Conservation (phyloP, 2,329 filamentous ascomycete species). For the Claviceps spartinae region DNA sequence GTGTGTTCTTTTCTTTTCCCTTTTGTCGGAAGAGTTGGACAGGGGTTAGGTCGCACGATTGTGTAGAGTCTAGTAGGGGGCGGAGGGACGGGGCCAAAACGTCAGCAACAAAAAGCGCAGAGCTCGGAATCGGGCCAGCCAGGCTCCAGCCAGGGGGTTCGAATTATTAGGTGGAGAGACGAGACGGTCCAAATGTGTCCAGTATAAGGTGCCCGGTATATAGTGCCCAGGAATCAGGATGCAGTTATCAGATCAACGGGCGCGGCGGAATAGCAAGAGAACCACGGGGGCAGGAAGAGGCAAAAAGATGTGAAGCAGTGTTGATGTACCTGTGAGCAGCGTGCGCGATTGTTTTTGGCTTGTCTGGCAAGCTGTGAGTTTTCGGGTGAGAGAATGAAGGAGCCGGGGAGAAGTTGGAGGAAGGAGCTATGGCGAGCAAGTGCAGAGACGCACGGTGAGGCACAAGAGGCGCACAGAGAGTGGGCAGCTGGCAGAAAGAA, state of each 20-base stretch:
- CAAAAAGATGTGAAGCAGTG: constrained; percentile 2
- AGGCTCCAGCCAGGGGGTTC: background rate
- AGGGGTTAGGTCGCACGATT: constrained; percentile 5
- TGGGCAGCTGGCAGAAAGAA: background rate
- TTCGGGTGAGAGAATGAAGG: constrained; percentile 1
- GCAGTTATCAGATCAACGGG: background rate
- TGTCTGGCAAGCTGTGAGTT: background rate
- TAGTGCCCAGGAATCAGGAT: background rate
- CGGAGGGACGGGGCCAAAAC: constrained; percentile 5
- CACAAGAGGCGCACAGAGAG: background rate
- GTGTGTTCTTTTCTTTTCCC: constrained; percentile 2
- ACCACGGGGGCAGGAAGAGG: constrained; percentile 4
- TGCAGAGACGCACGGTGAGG: background rate
- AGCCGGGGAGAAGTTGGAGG: constrained; percentile 2
- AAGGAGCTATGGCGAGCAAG: constrained; percentile 1
- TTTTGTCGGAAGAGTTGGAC: constrained; percentile 1
- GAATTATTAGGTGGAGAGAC: constrained; percentile 1
- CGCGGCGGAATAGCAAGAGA: background rate
- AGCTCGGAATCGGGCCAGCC: constrained; percentile 4
- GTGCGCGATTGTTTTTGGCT: background rate
- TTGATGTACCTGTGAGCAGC: constrained; percentile 2
- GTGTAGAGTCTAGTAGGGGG: constrained; percentile 3
- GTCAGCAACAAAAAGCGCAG: constrained; percentile 3
- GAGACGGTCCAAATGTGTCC: background rate
- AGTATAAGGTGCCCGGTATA: background rate